Base-by-base conservation (phyloP, 2,329 filamentous ascomycete species). In the Blastomyces percursus region DNA sequence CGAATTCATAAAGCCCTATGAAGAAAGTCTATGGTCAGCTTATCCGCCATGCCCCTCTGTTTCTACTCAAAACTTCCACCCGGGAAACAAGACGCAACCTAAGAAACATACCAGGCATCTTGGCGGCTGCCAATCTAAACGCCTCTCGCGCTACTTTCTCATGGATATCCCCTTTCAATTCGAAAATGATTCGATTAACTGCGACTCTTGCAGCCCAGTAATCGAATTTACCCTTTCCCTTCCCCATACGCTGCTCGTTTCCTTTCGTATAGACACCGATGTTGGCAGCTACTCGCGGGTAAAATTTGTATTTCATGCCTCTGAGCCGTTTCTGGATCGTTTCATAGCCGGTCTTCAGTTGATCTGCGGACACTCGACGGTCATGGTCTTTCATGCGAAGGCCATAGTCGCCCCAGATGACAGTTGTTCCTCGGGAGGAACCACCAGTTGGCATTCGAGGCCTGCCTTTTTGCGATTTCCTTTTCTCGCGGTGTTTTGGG, bases 241-340 rank as follows among this genome's bases (percentile, higher is more conserved):
- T 99, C 75, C 94, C 94, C 95, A 99, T 99, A 84, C 94, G 88
- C 75, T 91, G 88, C 79, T 99, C 94, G 72, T 97, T 99, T 63
- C 94, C 94, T 75, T 88, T 94, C 63, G 91, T 88, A 76, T 94
- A 99, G 27, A 99, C 95, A 73, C 93, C 94, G 68, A 97, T 89
- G 73, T 96, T 96, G 67, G 92, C 94, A 70, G 86, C 86, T 60
- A 97, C 87, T 66, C 94, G 85, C 79, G 91, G 96, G 79, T 96
- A 99, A 56, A 99, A 76, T 62, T 91, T 86, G 76, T 95, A 99
- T 72, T 91, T 91, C 82, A 96, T 87, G 55, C 94, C 94, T 79
- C 94, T 84, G 56, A 99, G 80, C 65, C 93, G 84, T 71, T 85
- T 85, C 75, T 91, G 93, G 76, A 99, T 97, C 1, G 93, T 94